These are phyloP conservation scores for Didymella segeticola DNA, from an alignment of 2,329 filamentous ascomycete species.

Conservation along the genomic window DNA sequence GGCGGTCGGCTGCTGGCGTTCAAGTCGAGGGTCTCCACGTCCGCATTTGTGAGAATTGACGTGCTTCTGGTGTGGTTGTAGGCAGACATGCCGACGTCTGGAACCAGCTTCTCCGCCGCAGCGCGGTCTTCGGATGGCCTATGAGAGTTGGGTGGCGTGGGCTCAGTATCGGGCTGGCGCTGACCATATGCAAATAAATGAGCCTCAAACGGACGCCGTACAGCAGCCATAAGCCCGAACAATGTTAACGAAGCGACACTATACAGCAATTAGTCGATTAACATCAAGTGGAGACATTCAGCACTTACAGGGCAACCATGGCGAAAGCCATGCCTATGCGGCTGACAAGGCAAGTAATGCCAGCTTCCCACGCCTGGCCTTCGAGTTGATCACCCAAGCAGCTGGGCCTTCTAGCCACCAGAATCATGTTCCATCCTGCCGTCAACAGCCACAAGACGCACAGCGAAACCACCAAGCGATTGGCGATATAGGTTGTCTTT, in stretches of 20 bases:
- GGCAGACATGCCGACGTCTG: neutral
- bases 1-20: slow-evolving; percentile 24
- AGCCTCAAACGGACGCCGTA: slow-evolving; percentile 48
- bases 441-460: slow-evolving; percentile 49
- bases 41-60: slow-evolving; percentile 32
- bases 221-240: slow-evolving; percentile 43
- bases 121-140: slow-evolving; percentile 22
- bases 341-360: slow-evolving; percentile 39
- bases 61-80: slow-evolving; percentile 5
- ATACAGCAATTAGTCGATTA: neutral
- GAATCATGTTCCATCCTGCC: slow-evolving; percentile 50
- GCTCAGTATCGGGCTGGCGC: slow-evolving; percentile 12
- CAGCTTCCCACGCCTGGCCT: slow-evolving; percentile 42
- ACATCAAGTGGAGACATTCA: neutral
- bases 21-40: slow-evolving; percentile 36
- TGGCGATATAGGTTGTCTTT: slow-evolving; percentile 43
- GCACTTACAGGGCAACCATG: slow-evolving; percentile 43
- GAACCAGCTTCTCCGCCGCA: slow-evolving; percentile 23
- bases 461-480: slow-evolving; percentile 40
- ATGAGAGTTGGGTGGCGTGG: slow-evolving; percentile 28
- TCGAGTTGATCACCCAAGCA: slow-evolving; percentile 35
- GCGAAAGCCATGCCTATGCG: slow-evolving; percentile 42
- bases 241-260: slow-evolving; percentile 42
- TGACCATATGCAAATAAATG: slow-evolving; percentile 40
- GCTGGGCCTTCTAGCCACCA: slow-evolving; percentile 45